Percentiles rank a stretch among this genome's conserved stretches.
These are phyloP conservation scores for Diaporthe batatas DNA, from an alignment of 2,329 filamentous ascomycete species.

Conservation along the genomic window DNA sequence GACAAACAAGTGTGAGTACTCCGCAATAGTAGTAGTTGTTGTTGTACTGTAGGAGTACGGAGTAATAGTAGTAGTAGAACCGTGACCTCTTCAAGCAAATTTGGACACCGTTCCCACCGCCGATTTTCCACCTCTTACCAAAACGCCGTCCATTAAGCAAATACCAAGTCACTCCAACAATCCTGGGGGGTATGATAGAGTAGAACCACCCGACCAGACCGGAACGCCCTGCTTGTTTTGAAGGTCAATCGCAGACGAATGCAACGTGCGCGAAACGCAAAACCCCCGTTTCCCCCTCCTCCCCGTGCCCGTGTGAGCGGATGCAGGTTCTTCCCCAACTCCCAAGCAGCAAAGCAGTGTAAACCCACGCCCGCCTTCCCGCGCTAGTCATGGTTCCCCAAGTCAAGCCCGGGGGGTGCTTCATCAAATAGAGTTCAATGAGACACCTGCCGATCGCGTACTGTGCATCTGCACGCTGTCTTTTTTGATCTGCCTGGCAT, in stretches of 20 bases:
- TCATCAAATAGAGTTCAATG: conserved; percentile 28
- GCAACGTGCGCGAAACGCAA: conserved; percentile 14
- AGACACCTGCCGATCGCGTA: conserved; percentile 4
- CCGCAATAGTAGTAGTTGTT: too few species aligned
- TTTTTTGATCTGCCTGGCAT: too few species aligned
- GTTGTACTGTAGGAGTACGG: too few species aligned
- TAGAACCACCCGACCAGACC: conserved; percentile 5
- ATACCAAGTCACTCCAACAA: background rate
- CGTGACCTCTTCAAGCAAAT: background rate
- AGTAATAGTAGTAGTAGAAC: background rate
- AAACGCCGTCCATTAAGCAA: conserved; percentile 8
- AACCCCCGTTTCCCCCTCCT: background rate
- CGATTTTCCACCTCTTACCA: background rate
- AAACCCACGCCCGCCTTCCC: background rate
- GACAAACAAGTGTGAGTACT: background rate
- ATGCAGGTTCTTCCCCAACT: conserved; percentile 1
- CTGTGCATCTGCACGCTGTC: background rate
- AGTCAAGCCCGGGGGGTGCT: background rate
- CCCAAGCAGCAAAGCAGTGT: background rate
- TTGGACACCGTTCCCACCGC: background rate
- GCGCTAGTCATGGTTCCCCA: conserved; percentile 21
- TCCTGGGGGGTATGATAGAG: background rate
- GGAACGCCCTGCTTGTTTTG: conserved; percentile 33
- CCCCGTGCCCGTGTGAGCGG: background rate
- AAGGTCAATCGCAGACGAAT: conserved; percentile 25